phyloP scores from a whole-genome alignment of 2,329 filamentous ascomycete genomes.

The Alternaria alternata region DNA sequence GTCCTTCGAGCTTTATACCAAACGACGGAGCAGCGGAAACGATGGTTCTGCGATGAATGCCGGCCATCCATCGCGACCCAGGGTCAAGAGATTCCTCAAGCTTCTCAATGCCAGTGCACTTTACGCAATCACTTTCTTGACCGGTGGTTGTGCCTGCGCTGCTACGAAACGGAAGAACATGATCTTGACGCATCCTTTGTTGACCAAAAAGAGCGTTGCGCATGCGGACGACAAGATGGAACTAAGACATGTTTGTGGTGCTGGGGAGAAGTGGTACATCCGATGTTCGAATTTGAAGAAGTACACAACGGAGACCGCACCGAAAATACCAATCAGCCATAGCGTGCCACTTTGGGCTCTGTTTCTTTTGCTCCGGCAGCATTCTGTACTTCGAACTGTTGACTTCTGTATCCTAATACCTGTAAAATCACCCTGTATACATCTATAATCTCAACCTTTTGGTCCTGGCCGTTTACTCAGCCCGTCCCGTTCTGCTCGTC shows the following conservation, averaged over 20 bases:
- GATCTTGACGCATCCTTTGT: conserved; percentile 8
- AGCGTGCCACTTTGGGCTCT: neutral
- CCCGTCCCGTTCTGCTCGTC: neutral
- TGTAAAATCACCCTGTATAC: neutral
- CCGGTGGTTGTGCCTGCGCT: conserved; percentile 34
- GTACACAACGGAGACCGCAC: neutral
- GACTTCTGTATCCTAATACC: neutral
- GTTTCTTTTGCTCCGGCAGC: neutral
- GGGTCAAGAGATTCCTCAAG: neutral
- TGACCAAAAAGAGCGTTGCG: conserved; percentile 7
- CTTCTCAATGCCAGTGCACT: conserved; percentile 26
- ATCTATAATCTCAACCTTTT: neutral
- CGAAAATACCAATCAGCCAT: neutral
- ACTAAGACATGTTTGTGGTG: conserved; percentile 29
- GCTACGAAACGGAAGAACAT: conserved; percentile 25
- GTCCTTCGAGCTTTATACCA: conserved; percentile 37
- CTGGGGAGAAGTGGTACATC: conserved; percentile 16
- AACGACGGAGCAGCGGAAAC: conserved; percentile 32
- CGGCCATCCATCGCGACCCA: conserved; percentile 1
- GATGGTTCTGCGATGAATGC: conserved; percentile 15
- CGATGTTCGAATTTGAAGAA: neutral
- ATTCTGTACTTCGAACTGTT: neutral
- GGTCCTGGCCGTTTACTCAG: neutral
- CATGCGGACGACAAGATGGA: conserved; percentile 16
- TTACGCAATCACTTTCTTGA: conserved; percentile 28